Base-by-base conservation (phyloP, 2,329 filamentous ascomycete species). In the Exophiala sideris region DNA sequence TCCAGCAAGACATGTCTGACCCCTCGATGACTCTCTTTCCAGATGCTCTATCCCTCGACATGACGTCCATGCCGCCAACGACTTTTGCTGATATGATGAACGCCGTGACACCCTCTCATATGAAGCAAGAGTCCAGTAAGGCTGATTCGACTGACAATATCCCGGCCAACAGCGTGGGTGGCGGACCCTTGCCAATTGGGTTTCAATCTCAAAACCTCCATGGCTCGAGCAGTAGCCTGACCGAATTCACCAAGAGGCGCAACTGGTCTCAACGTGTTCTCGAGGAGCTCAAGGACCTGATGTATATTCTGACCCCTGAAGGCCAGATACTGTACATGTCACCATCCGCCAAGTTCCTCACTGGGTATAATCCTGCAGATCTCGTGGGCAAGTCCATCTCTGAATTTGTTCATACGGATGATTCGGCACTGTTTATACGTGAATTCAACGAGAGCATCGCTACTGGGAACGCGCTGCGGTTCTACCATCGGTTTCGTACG, bases 401-500 rank as follows among this genome's bases (percentile, higher is more conserved):
- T 47, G 88, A 96, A 46, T 85, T 88, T 62, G 86, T 96, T 54
- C 92, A 97, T 69, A 82, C 86, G 4, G 91, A 95, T 69, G 91
- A 96, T 71, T 84, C 85, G 60, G 83, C 83, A 51, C 84, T 92
- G 59, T 95, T 95, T 66, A 83, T 90, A 51, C 82, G 89, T 49
- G 91, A 96, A 69, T 86, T 96, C 76, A 91, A 94, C 69, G 89
- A 95, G 69, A 88, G 87, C 12, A 92, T 96, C 59, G 85, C 89
- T 2, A 88, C 84, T 6, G 89, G 87, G n/a, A 86, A 88, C 62
- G 77, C 84, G 3, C 72, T 96, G 58, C 87, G 88, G 54, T 84
- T 95, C 69, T 95, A 95, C 75, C 94, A 95, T 69, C 85, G 92
- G 46, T 84, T 96, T 67, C 81, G 79, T 66, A 88, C 85, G 70